A percentile compares a stretch with the other conserved stretches of the same genome.
Evolutionary conservation across 768 basidiomycete species (phyloP).

Genomic region (Suillus bovinus): DNA sequence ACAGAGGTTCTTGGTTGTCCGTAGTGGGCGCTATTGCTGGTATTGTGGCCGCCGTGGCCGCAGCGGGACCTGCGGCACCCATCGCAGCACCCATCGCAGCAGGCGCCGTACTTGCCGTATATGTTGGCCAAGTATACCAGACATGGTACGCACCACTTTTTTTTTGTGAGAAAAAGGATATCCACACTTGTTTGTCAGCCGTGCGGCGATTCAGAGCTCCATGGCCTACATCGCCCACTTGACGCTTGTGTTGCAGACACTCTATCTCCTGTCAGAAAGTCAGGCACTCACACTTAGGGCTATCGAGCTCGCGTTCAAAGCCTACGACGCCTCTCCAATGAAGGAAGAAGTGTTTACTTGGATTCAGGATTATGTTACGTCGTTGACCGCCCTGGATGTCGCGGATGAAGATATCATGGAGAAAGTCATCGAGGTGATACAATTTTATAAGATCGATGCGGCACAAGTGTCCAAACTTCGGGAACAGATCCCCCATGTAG

Average conservation of each 20-base stretch:
- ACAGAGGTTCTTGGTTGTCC: neutral
- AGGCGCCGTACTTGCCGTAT: neutral
- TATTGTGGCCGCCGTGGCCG: neutral
- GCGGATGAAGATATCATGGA: neutral
- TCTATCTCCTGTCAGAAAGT: constrained; percentile 11
- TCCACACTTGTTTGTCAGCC: neutral
- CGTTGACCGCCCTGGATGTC: neutral
- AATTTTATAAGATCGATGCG: neutral
- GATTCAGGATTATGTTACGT: neutral
- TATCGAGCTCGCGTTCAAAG: neutral
- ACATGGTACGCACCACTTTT: neutral
- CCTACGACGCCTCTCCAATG: neutral
- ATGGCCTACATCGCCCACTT: constrained; percentile 29
- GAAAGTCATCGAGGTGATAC: neutral
- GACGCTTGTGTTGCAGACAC: constrained; percentile 24
- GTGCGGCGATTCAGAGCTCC: constrained; percentile 14
- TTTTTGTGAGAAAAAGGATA: neutral
- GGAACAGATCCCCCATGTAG: no score
- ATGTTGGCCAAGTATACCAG: neutral
- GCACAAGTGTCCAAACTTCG: neutral
- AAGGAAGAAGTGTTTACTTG: accelerated
- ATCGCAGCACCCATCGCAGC: neutral
- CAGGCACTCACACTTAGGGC: neutral
- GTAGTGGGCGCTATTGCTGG: neutral
- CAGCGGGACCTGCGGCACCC: neutral